A percentile compares a stretch with the other conserved stretches of the same genome.
Evolutionary conservation across 2,329 filamentous ascomycete species (phyloP).

Genomic region (Alternaria metachromatica): DNA sequence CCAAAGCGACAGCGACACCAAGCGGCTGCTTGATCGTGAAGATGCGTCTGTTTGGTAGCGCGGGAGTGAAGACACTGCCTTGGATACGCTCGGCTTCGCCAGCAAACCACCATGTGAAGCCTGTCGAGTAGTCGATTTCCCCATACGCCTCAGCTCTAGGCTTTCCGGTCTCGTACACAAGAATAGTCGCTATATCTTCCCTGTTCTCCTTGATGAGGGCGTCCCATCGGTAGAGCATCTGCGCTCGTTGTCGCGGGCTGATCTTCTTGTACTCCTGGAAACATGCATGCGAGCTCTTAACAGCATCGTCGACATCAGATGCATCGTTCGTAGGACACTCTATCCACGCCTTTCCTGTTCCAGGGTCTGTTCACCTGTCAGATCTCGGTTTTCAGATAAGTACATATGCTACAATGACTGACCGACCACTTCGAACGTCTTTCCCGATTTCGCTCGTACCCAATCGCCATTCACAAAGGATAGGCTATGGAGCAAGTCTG

Average conservation of each 20-base stretch:
- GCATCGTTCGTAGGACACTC: slow-evolving; percentile 56
- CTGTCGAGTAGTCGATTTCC: slow-evolving; percentile 61
- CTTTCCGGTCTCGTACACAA: slow-evolving; percentile 66
- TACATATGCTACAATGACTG: slow-evolving; percentile 4
- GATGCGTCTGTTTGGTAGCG: slow-evolving; percentile 67
- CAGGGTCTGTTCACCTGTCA: slow-evolving; percentile 54
- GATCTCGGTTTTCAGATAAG: background rate
- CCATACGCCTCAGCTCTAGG: slow-evolving; percentile 60
- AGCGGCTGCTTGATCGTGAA: slow-evolving; percentile 79
- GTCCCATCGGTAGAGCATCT: slow-evolving; percentile 71
- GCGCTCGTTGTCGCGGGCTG: slow-evolving; percentile 66
- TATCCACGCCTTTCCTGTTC: slow-evolving; percentile 58
- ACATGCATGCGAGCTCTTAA: slow-evolving; percentile 65
- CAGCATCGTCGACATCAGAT: slow-evolving; percentile 67
- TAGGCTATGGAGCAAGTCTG: slow-evolving; percentile 61
- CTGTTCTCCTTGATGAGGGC: slow-evolving; percentile 66
- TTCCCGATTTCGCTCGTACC: slow-evolving; percentile 63
- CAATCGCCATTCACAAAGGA: slow-evolving; percentile 63
- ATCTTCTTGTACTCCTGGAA: slow-evolving; percentile 67
- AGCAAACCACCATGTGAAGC: slow-evolving; percentile 64
- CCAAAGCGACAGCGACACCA: slow-evolving; percentile 70
- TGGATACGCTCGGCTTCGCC: slow-evolving; percentile 68
- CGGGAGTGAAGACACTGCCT: slow-evolving; percentile 65
- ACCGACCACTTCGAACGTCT: slow-evolving; percentile 65
- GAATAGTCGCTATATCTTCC: slow-evolving; percentile 67